Evolutionary conservation across 2,329 filamentous ascomycete species (phyloP).

Genomic region (Trichocomaceae sp.): DNA sequence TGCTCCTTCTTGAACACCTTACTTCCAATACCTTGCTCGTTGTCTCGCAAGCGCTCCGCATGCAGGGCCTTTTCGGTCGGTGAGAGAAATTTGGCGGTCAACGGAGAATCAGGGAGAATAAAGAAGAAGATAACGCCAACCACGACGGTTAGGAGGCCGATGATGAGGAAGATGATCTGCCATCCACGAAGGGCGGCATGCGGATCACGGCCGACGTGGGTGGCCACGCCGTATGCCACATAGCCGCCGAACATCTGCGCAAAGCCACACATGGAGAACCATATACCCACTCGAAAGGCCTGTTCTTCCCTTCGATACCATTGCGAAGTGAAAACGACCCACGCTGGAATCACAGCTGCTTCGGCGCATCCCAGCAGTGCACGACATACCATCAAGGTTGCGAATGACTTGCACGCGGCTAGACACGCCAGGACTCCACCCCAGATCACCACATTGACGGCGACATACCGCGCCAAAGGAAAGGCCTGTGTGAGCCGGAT

Average conservation of each 20-base stretch:
- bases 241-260: conserved; percentile 35
- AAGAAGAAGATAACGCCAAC: conserved; percentile 35
- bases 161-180: conserved; percentile 35
- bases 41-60: conserved; percentile 30
- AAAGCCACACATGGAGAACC: conserved; percentile 28
- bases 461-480: conserved; percentile 34
- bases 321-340: conserved; percentile 28
- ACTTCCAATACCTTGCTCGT: conserved; percentile 32
- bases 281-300: conserved; percentile 24
- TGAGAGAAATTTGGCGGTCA: conserved; percentile 27
- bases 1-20: conserved; percentile 30
- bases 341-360: conserved; percentile 30
- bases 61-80: conserved; percentile 26
- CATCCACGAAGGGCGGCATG: conserved; percentile 26
- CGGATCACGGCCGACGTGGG: conserved; percentile 23
- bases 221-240: conserved; percentile 30
- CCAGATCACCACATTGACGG: conserved; percentile 33
- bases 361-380: conserved; percentile 49
- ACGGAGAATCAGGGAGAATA: conserved; percentile 31
- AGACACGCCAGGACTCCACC: conserved; percentile 20
- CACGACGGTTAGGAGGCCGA: conserved; percentile 29
- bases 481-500: conserved; percentile 35
- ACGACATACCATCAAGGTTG: conserved; percentile 44
- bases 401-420: conserved; percentile 41
- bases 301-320: conserved; percentile 30